Conservation (phyloP, 768 basidiomycete species). For the Psilocybe tampanensis region DNA sequence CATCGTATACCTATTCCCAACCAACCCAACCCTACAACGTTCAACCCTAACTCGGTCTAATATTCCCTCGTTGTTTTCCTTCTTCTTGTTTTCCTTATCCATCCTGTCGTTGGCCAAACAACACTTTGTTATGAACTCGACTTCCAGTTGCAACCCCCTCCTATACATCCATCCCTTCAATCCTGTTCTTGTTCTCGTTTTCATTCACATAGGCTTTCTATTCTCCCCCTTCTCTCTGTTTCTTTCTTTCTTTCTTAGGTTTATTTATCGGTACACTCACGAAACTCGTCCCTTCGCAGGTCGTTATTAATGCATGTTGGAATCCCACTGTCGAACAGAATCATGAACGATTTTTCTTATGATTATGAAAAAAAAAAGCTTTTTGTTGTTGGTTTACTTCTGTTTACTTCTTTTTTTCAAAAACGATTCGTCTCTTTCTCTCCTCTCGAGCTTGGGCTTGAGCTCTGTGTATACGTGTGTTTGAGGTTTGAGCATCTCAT, state of each 20-base stretch:
- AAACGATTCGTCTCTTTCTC: too few relatives aligned
- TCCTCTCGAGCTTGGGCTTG: too few relatives aligned
- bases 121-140: constrained; percentile 8
- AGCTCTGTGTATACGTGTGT: too few relatives aligned
- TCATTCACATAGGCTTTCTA: constrained; percentile 14
- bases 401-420: too few relatives aligned
- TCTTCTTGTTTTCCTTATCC: constrained; percentile 4
- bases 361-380: constrained; percentile 16
- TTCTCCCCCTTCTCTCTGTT: constrained; percentile 9
- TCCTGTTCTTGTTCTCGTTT: constrained; percentile 4
- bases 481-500: too few relatives aligned
- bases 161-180: too few relatives aligned
- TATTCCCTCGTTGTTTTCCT: constrained; percentile 7
- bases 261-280: constrained; percentile 30
- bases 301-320: constrained; percentile 20
- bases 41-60: constrained; percentile 16
- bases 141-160: too few relatives aligned
- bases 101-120: constrained; percentile 9
- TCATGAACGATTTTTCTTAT: constrained; percentile 17
- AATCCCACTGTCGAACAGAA: too few relatives aligned
- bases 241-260: constrained; percentile 16
- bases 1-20: constrained; percentile 4
- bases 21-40: background rate
- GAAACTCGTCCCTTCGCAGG: constrained; percentile 18
- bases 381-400: background rate